Evolutionary conservation across 768 basidiomycete species (phyloP).

Genomic region (Podaxis sp.): DNA sequence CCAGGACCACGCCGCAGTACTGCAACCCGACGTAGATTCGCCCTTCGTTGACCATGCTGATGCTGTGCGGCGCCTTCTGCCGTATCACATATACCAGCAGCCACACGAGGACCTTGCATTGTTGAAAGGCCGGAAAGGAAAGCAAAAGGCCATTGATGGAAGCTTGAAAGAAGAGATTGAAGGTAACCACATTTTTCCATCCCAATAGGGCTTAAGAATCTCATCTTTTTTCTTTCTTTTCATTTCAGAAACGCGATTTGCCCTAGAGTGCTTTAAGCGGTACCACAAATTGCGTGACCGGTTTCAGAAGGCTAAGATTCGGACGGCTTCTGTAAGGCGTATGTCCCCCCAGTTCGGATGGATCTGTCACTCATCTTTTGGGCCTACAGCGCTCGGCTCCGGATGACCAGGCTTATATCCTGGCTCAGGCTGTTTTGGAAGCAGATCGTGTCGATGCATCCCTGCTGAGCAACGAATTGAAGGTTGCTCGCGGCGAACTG

Average conservation of each 20-base stretch:
- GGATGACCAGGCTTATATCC: slow-evolving; percentile 60
- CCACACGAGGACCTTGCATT: slow-evolving; percentile 61
- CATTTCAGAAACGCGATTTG: slow-evolving; percentile 68
- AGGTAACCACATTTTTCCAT: slow-evolving; percentile 35
- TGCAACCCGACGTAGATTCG: slow-evolving; percentile 67
- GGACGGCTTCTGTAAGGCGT: slow-evolving; percentile 54
- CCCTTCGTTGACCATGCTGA: slow-evolving; percentile 66
- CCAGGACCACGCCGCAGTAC: slow-evolving; percentile 59
- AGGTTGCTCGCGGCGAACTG: slow-evolving; percentile 59
- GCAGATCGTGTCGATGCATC: slow-evolving; percentile 64
- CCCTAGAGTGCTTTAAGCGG: slow-evolving; percentile 64
- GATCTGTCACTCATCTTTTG: neutral
- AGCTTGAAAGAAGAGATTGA: slow-evolving; percentile 49
- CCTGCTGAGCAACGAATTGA: slow-evolving; percentile 56
- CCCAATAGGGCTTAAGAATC: slow-evolving; percentile 1
- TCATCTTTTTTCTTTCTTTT: neutral
- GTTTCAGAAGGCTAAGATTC: slow-evolving; percentile 54
- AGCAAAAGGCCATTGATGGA: slow-evolving; percentile 51
- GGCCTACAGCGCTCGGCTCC: slow-evolving; percentile 54
- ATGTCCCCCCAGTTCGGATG: neutral
- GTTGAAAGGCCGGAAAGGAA: slow-evolving; percentile 50
- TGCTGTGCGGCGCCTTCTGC: slow-evolving; percentile 68
- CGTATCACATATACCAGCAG: slow-evolving; percentile 80
- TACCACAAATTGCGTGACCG: slow-evolving; percentile 54
- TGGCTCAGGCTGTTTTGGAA: slow-evolving; percentile 67